phyloP scores from a whole-genome alignment of 2,329 filamentous ascomycete genomes.

The Penicillium sp. region DNA sequence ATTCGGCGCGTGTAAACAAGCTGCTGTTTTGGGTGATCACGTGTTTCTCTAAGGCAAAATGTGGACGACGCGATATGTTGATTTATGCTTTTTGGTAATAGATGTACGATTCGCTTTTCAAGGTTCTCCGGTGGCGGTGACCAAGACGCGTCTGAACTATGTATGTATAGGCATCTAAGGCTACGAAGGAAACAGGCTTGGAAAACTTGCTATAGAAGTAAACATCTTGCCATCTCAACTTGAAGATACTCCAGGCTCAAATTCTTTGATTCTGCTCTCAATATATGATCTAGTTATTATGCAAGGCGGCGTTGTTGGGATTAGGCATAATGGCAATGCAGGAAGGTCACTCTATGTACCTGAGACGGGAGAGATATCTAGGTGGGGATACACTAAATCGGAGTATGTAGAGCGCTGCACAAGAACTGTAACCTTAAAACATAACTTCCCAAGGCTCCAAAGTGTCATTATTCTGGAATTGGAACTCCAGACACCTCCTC shows the following conservation, averaged over 20 bases:
- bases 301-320: too few relatives aligned
- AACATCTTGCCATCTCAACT: too few relatives aligned
- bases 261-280: too few relatives aligned
- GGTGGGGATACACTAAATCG: too few relatives aligned
- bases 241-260: too few relatives aligned
- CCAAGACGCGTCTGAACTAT: not conserved
- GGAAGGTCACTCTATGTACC: not conserved
- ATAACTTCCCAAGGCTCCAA: not conserved
- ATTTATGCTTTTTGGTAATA: too few relatives aligned
- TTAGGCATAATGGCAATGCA: too few relatives aligned
- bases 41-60: not conserved
- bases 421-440: not conserved
- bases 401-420: not conserved
- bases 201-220: too few relatives aligned
- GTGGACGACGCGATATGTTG: not conserved
- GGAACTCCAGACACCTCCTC: constrained; percentile 25
- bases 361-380: too few relatives aligned
- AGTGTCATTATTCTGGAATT: not conserved
- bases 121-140: not conserved
- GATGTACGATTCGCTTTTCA: not conserved
- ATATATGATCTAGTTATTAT: too few relatives aligned
- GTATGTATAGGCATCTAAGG: not conserved
- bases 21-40: constrained; percentile 20
- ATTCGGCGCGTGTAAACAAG: constrained; percentile 24
- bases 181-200: too few relatives aligned